Evolutionary conservation across 2,329 filamentous ascomycete genomes (phyloP).

Genomic region (Lachnum nothofagi): DNA sequence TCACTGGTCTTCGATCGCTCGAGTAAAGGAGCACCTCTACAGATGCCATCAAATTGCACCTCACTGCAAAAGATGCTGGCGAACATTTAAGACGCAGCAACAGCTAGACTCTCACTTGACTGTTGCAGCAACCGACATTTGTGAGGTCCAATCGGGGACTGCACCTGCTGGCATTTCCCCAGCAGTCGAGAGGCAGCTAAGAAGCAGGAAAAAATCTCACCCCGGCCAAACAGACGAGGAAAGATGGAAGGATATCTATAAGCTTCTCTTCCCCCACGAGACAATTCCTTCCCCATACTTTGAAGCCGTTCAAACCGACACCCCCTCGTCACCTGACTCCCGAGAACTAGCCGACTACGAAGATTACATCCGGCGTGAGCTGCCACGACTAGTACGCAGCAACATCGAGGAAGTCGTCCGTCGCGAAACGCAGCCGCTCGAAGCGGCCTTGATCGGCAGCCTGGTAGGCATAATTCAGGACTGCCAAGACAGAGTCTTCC

Average conservation of each 20-base stretch:
- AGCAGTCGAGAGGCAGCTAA: conserved; percentile 12
- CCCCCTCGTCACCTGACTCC: conserved; percentile 10
- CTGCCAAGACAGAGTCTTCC: conserved; percentile 10
- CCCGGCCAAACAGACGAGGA: conserved; percentile 15
- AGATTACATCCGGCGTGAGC: conserved; percentile 13
- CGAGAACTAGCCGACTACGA: conserved; percentile 14
- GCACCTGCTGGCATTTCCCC: conserved; percentile 12
- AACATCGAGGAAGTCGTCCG: conserved; percentile 9
- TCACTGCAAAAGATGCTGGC: conserved; percentile 18
- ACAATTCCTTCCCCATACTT: conserved; percentile 18
- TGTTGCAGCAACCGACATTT: conserved; percentile 8
- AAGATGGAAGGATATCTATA: conserved; percentile 20
- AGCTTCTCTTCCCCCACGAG: conserved; percentile 17
- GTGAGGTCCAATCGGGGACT: conserved; percentile 3
- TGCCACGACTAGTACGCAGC: conserved; percentile 11
- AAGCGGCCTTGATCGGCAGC: conserved; percentile 10
- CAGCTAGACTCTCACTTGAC: conserved; percentile 14
- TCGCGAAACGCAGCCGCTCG: conserved; percentile 10
- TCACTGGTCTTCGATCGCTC: conserved; percentile 10
- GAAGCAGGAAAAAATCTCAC: conserved; percentile 16
- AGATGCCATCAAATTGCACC: conserved; percentile 10
- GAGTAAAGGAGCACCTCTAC: conserved; percentile 20
- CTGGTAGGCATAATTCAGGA: conserved; percentile 11
- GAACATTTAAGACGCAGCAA: conserved; percentile 12
- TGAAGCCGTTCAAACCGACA: conserved; percentile 8